phyloP scores from a whole-genome alignment of 108 stramenopile species.

The Discostella stelligeroides region DNA sequence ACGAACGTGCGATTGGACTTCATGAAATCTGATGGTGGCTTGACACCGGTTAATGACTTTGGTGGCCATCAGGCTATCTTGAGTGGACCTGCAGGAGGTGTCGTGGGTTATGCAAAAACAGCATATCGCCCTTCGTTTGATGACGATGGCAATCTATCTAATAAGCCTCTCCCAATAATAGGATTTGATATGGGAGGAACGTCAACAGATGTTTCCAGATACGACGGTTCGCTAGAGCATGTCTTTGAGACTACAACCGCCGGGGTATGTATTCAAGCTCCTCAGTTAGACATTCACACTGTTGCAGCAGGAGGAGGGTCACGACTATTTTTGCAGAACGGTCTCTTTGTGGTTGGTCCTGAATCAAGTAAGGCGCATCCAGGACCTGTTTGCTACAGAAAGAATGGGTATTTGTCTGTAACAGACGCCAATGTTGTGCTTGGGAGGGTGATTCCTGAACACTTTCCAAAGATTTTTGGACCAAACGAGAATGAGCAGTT shows the following conservation, averaged over 20 bases:
- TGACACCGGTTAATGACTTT: conserved; percentile 93
- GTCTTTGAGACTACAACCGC: conserved; percentile 98
- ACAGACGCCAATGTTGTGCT: conserved; percentile 98
- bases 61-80: conserved; percentile 95
- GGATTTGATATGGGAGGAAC: conserved; percentile 99
- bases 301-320: conserved; percentile 96
- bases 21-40: conserved; percentile 98
- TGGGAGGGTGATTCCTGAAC: conserved; percentile 89
- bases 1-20: conserved; percentile 84
- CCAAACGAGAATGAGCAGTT: conserved; percentile 94
- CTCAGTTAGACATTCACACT: conserved; percentile 98
- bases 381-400: conserved; percentile 98
- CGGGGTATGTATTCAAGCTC: conserved; percentile 92
- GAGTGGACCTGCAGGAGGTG: conserved; percentile 91
- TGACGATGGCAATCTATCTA: conserved; percentile 32
- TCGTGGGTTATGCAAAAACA: conserved; percentile 99
- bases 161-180: conserved; percentile 80
- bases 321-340: conserved; percentile 87
- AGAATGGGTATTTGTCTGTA: conserved; percentile 95
- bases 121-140: conserved; percentile 52
- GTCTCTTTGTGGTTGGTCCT: conserved; percentile 96
- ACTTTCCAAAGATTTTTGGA: conserved; percentile 98
- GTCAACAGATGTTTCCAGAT: conserved; percentile 92
- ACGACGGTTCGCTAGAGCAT: conserved; percentile 88
- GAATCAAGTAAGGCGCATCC: conserved; percentile 97